Evolutionary conservation across 306 rosid genomes (phyloP).

Genomic region (Mucuna pruriens): DNA sequence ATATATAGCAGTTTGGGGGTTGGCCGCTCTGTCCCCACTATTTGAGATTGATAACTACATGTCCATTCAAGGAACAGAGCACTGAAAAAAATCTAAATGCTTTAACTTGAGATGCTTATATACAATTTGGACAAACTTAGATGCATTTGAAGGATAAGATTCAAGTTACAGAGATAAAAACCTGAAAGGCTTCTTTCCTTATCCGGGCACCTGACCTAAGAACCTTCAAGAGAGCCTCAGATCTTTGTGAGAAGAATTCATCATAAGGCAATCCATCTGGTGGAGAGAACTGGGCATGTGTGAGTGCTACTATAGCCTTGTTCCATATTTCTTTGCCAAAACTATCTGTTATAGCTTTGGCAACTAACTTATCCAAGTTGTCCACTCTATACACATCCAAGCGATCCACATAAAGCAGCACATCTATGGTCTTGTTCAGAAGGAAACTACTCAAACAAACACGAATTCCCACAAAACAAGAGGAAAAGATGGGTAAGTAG

Average conservation of each 20-base stretch:
- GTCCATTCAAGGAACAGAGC: neutral
- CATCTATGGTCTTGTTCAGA: constrained; percentile 91
- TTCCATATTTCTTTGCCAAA: constrained; percentile 92
- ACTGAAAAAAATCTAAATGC: constrained; percentile 13
- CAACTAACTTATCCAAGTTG: constrained; percentile 82
- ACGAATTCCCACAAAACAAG: constrained; percentile 30
- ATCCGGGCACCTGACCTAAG: constrained; percentile 69
- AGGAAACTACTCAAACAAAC: constrained; percentile 68
- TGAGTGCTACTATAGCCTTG: constrained; percentile 82
- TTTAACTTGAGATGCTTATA: neutral
- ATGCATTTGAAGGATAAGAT: constrained; percentile 4
- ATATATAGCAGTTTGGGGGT: neutral
- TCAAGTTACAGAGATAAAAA: constrained; percentile 26
- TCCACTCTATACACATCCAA: constrained; percentile 95
- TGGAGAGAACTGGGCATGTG: constrained; percentile 94
- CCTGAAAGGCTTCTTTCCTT: constrained; percentile 64
- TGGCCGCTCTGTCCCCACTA: neutral
- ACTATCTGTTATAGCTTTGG: constrained; percentile 78
- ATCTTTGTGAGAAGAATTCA: constrained; percentile 82
- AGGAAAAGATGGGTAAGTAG: constrained; percentile 15
- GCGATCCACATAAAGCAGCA: constrained; percentile 94
- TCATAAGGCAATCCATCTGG: constrained; percentile 91
- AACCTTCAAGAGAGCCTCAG: constrained; percentile 74
- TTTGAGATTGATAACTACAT: neutral
- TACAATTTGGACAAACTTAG: neutral